Base-by-base conservation (phyloP, 352 stramenopile genomes). In the Peronospora tabacina region DNA sequence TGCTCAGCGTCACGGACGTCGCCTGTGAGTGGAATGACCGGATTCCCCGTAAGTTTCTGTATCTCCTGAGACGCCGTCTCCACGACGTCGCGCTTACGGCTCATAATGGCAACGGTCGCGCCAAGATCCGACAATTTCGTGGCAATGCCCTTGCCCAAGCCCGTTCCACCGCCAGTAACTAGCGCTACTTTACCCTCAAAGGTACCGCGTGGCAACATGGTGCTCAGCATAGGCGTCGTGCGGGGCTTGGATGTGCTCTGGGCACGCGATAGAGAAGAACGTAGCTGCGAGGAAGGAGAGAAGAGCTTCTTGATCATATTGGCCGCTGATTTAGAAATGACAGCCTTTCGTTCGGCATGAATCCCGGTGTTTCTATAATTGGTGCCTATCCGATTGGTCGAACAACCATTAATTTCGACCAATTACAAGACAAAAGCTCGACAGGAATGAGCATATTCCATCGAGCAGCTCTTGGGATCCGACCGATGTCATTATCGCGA, bases 101-200 rank as follows among this genome's bases (percentile, higher is more conserved):
- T 96, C 81, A 98, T 98, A 48, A 98, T 95, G 22, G 94, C 90
- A 7, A 96, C 89, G 20, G 77, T 91, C 11, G 83, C 93, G 24
- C 95, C 95, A 48, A 98, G 85, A 32, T 95, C 72, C 32, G 95
- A 87, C 28, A 98, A 58, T 49, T 96, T 92, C 32, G 84, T 92
- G 12, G 90, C 87, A 44, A 98, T 96, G 64, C 95, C 91, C 55
- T 94, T 97, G 48, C 95, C 92, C 49, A 98, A 75, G 12, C 93
- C 95, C 9, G 89, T 97, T 40, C 91, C 92, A 28, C 95, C 95
- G 53, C 95, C 95, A n/a, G 93, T 98, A 7, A 98, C 78, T 10
- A 98, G 63, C 44, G 89, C 95, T 51, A 98, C 80, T 50, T 87
- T 86, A 33, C 75, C 83, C 15, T 83, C 26, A 45, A 92, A 89